Evolutionary conservation across 2,329 filamentous ascomycete genomes (phyloP).

Genomic region (Talaromyces rugulosus): DNA sequence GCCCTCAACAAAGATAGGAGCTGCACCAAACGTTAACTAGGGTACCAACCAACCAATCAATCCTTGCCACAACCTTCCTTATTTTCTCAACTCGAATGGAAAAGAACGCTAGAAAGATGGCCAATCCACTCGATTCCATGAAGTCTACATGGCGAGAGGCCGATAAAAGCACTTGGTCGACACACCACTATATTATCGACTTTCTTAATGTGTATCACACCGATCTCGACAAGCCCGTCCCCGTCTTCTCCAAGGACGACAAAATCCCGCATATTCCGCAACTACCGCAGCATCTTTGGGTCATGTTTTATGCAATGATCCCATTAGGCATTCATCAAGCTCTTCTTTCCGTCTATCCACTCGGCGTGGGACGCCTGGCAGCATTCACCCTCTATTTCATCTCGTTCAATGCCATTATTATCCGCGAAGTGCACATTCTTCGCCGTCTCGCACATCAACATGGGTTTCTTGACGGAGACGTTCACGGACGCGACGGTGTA

Average conservation of each 20-base stretch:
- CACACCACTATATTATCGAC: slow-evolving; percentile 30
- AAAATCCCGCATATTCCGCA: slow-evolving; percentile 38
- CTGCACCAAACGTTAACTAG: no score
- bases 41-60: no score
- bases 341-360: slow-evolving; percentile 26
- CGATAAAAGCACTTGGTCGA: slow-evolving; percentile 27
- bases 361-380: slow-evolving; percentile 24
- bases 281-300: slow-evolving; percentile 36
- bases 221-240: slow-evolving; percentile 28
- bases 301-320: slow-evolving; percentile 34
- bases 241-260: slow-evolving; percentile 39
- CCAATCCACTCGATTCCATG: slow-evolving; percentile 34
- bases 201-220: slow-evolving; percentile 24
- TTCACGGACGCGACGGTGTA: slow-evolving; percentile 41
- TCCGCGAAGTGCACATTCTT: slow-evolving; percentile 37
- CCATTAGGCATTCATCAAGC: slow-evolving; percentile 37
- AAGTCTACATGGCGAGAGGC: slow-evolving; percentile 37
- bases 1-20: no score
- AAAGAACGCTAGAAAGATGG: neutral
- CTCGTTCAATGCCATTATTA: slow-evolving; percentile 39
- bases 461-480: slow-evolving; percentile 44
- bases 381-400: slow-evolving; percentile 36
- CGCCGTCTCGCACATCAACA: slow-evolving; percentile 34
- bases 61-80: neutral
- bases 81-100: neutral